Conservation (phyloP, 768 basidiomycete genomes). For the Asterophora lycoperdoides region DNA sequence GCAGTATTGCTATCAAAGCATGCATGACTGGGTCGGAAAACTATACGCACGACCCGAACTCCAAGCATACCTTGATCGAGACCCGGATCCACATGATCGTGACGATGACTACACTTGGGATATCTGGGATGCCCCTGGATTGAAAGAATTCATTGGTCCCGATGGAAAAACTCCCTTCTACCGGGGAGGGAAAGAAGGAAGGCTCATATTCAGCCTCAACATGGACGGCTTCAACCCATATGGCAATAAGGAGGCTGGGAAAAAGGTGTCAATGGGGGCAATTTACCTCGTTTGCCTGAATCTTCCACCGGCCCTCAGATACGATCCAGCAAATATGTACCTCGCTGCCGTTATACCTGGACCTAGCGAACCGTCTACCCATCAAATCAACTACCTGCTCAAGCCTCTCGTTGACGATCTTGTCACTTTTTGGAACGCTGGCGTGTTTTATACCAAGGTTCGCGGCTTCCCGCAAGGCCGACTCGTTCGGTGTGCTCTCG, state of each 20-base stretch:
- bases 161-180: not conserved
- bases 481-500: constrained; percentile 7
- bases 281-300: constrained; percentile 34
- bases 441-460: not conserved
- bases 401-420: constrained; percentile 25
- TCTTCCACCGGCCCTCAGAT: constrained; percentile 27
- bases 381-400: constrained; percentile 23
- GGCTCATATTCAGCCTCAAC: not conserved
- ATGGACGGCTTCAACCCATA: constrained; percentile 26
- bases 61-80: too few relatives aligned
- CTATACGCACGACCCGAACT: too few relatives aligned
- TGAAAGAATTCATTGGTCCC: not conserved
- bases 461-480: not conserved
- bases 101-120: too few relatives aligned
- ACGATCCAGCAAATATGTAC: constrained; percentile 31
- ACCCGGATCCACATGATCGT: too few relatives aligned
- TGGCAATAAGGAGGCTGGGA: constrained; percentile 22
- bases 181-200: not conserved
- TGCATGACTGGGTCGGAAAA: too few relatives aligned
- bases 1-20: too few relatives aligned
- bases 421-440: not conserved
- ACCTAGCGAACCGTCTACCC: constrained; percentile 26
- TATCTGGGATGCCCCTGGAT: not conserved
- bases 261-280: constrained; percentile 24
- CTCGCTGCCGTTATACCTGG: constrained; percentile 33